Evolutionary conservation across 345 rosid species (phyloP), one percentile per base, ranked within the genome.

Genomic region (Lepidium sativum): DNA sequence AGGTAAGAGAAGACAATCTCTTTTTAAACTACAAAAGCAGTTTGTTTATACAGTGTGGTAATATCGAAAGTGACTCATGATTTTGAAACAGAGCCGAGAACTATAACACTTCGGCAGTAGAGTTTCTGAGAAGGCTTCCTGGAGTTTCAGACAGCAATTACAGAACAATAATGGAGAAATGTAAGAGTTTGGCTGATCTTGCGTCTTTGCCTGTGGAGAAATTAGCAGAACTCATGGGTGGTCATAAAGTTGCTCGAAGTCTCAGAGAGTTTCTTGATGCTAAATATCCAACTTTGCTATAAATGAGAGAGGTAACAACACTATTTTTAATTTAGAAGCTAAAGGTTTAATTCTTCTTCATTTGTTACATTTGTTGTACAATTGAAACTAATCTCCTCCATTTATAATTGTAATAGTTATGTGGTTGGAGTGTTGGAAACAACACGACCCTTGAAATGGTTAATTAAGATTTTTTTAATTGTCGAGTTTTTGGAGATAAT

Each of bases 101-200:
- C 82, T 90, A 88, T 70, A 90, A 90, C 70, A 88, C 99, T 63
- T 81, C 89, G 8, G 99, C 96, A 0, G 89, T 90, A 49, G 99
- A 90, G 85, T 85, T 94, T 73, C 77, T 94, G 72, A 83, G 99
- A 67, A 80, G 99, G 52, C 89, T 94, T 16, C 99, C 97, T 0
- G 99, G 97, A 12, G 95, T 94, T 29, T 77, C 95, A 6, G 99
- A 94, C 69, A 71, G 85, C 1, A 94, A 90, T 63, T 90, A 88
- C 83, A 79, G 96, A 76, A 74, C 80, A 2, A 82, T 94, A 72
- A 94, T 90, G 92, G 92, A 94, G 59, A 90, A 85, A 11, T 94
- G 97, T 57, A 81, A 82, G 72, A 88, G 92, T 76, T 76, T 94
- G 78, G 79, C 96, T 10, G 96, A 94, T 70, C 87, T 94, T 0